phyloP scores from a whole-genome alignment of 805 yeast species.

The Saturnispora dispora region DNA sequence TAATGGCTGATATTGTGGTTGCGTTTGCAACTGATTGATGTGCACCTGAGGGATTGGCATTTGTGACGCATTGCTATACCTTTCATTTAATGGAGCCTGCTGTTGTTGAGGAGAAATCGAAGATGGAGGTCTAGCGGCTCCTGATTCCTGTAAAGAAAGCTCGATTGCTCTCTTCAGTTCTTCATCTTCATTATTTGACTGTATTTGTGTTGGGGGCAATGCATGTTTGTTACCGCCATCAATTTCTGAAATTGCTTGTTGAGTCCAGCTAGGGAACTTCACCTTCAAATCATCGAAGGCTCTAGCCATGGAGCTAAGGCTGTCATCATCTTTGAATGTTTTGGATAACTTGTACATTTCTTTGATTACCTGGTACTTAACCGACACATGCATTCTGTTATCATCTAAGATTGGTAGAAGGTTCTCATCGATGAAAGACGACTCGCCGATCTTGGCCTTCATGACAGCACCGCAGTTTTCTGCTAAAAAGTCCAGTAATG shows the following conservation, averaged over 20 bases:
- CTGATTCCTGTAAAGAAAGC: slow-evolving; percentile 58
- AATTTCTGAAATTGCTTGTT: slow-evolving; percentile 24
- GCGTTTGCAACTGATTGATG: slow-evolving; percentile 1
- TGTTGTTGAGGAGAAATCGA: slow-evolving; percentile 1
- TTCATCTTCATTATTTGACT: slow-evolving; percentile 49
- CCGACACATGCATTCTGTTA: slow-evolving; percentile 49
- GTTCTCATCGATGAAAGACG: slow-evolving; percentile 36
- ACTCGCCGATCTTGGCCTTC: slow-evolving; percentile 53
- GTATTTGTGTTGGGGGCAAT: not conserved
- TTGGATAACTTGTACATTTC: slow-evolving; percentile 57
- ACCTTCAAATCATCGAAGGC: slow-evolving; percentile 42
- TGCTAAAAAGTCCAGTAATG: slow-evolving; percentile 51
- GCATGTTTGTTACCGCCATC: slow-evolving; percentile 15
- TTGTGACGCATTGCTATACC: slow-evolving; percentile 1
- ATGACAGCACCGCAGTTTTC: slow-evolving; percentile 71
- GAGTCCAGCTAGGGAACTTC: slow-evolving; percentile 29
- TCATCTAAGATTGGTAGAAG: slow-evolving; percentile 45
- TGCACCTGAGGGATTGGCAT: slow-evolving; percentile 6
- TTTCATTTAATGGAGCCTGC: slow-evolving; percentile 7
- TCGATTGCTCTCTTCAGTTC: slow-evolving; percentile 71
- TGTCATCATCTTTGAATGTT: slow-evolving; percentile 65
- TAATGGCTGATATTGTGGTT: slow-evolving; percentile 16
- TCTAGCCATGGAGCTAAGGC: slow-evolving; percentile 59
- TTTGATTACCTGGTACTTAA: slow-evolving; percentile 58
- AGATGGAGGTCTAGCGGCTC: slow-evolving; percentile 14